Percentiles rank a stretch among this genome's conserved stretches.
Evolutionary conservation across 2,329 filamentous ascomycete genomes (phyloP).

Genomic region (Conoideocrella luteorostrata): DNA sequence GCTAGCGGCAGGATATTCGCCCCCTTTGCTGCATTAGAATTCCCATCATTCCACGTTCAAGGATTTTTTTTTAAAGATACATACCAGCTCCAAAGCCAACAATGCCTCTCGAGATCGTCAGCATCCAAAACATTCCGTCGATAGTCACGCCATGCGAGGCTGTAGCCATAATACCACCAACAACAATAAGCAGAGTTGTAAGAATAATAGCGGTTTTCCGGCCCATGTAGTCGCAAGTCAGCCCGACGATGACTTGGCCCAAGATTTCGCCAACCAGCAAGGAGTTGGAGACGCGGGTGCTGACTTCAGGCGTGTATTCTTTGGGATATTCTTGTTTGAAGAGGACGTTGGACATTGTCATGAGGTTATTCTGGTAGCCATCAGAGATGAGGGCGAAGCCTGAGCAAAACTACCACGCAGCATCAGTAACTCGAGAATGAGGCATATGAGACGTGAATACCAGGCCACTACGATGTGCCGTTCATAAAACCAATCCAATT

Average conservation of each 20-base stretch:
- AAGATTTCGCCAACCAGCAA: constrained; percentile 36
- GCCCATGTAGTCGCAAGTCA: constrained; percentile 42
- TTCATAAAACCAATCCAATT: too few species aligned
- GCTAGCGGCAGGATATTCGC: constrained; percentile 42
- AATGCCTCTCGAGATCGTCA: constrained; percentile 42
- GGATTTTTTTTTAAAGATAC: background rate
- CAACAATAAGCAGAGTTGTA: constrained; percentile 40
- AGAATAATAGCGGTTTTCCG: constrained; percentile 40
- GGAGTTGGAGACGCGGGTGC: constrained; percentile 34
- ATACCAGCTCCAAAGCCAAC: constrained; percentile 38
- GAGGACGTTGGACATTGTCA: constrained; percentile 27
- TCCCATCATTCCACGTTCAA: background rate
- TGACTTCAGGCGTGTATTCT: constrained; percentile 29
- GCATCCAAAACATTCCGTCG: constrained; percentile 46
- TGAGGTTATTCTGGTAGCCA: constrained; percentile 32
- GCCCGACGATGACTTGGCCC: constrained; percentile 32
- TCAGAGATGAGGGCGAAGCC: constrained; percentile 29
- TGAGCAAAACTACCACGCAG: constrained; percentile 19
- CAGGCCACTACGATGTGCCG: too few species aligned
- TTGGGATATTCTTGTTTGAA: constrained; percentile 26
- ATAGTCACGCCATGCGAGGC: constrained; percentile 38
- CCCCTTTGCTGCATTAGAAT: constrained; percentile 14
- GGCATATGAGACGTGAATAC: background rate
- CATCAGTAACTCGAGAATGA: background rate
- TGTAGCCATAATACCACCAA: constrained; percentile 39